Percentiles rank a stretch among this genome's conserved stretches.
Conservation (phyloP, 441 rosid species). For the Flueggea neowawraea region DNA sequence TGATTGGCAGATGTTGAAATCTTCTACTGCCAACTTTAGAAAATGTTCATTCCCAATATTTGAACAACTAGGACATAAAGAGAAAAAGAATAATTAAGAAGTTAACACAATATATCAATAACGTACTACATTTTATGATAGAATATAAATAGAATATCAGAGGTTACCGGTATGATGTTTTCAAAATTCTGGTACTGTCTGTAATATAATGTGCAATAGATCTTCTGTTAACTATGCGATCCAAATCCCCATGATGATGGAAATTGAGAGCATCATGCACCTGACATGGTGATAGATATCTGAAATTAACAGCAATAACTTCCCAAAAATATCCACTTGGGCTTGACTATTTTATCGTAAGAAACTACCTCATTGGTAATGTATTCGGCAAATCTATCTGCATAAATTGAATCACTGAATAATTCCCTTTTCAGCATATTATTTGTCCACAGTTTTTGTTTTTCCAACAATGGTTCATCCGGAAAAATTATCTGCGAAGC, state of each 20-base stretch:
- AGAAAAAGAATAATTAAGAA: not conserved
- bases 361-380: slow-evolving; percentile 39
- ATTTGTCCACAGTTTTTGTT: slow-evolving; percentile 49
- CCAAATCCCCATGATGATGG: slow-evolving; percentile 48
- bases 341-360: slow-evolving; percentile 3
- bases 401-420: slow-evolving; percentile 26
- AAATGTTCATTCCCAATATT: slow-evolving; percentile 40
- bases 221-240: slow-evolving; percentile 54
- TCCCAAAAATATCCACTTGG: not conserved
- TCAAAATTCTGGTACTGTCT: slow-evolving; percentile 41
- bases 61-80: slow-evolving; percentile 28
- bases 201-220: slow-evolving; percentile 38
- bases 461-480: slow-evolving; percentile 46
- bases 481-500: slow-evolving; percentile 57
- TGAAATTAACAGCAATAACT: not conserved
- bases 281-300: slow-evolving; percentile 35
- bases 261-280: slow-evolving; percentile 52
- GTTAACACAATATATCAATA: too few relatives aligned
- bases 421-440: slow-evolving; percentile 43
- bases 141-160: not conserved
- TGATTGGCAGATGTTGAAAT: slow-evolving; percentile 69
- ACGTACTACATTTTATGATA: not conserved
- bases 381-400: slow-evolving; percentile 21
- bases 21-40: slow-evolving; percentile 63
- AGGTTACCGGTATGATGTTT: slow-evolving; percentile 59